Base-by-base conservation (phyloP, 2,329 filamentous ascomycete genomes). In the Cytospora leucostoma region DNA sequence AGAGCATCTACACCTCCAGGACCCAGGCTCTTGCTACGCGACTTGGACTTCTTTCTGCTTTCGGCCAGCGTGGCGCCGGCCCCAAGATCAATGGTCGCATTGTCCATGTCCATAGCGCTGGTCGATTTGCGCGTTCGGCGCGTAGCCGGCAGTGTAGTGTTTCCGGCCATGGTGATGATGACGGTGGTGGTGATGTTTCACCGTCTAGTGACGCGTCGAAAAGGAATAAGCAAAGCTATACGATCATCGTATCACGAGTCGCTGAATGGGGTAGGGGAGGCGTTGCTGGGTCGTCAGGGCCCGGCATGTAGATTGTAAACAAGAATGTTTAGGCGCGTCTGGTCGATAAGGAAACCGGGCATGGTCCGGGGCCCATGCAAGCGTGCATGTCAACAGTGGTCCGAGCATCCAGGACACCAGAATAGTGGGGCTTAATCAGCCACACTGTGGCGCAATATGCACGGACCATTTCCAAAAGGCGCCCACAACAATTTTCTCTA, bases 21-120 rank as follows among this genome's bases (percentile, higher is more conserved):
- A 2, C 95, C 95, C 69, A 99, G 88, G 77, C 94, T 98, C 81
- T 97, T 98, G 78, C 94, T 97, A 68, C 95, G 88, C 64, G 89
- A 91, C 61, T 66, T 66, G n/a, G 64, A 59, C 78, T 93, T 94
- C 78, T 83, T 84, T 66, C 83, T 80, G 71, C 75, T 81, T 64
- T 79, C 80, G 35, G 79, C 81, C 68, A 82, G 72, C 63, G 79
- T 77, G 68, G 83, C 82, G 65, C 81, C 82, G 67, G 83, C 82
- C 65, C 81, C 83, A 62, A 90, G 75, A 68, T 92, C 88, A 51
- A 88, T 78, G 3, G 88, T 91, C 72, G 85, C 83, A 81, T 96
- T 96, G 73, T 96, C 92, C 75, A 92, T 93, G 71, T 92, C 89
- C 67, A 82, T 76, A 44, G 78, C 76, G 19, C 87, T 88, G 65